Base-by-base conservation (phyloP, 352 stramenopile species). In the Globisporangium megalacanthum region DNA sequence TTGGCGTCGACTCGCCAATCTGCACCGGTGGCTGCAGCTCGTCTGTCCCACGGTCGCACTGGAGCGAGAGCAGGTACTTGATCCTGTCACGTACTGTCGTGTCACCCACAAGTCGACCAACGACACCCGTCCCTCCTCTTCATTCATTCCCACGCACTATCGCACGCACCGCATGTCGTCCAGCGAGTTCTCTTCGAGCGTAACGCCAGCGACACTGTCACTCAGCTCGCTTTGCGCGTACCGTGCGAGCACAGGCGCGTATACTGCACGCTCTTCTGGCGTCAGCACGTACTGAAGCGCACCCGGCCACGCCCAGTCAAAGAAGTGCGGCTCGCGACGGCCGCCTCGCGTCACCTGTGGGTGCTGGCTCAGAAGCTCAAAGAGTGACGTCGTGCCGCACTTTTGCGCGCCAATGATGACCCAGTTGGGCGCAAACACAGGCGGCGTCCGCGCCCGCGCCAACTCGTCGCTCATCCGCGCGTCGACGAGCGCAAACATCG, bases 1-100 rank as follows among this genome's bases (percentile, higher is more conserved):
- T 92, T 8, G 86, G 86, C 9, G 86, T 95, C 8, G 80, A 89
- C 61, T 95, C 86, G 25, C 82, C 92, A 17, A 95, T 97, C 31
- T 96, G 68, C 56, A 94, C 78, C 9, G 74, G 83, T 14, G 89
- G 72, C 53, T 83, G 45, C 9, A 83, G 52, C 51, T 64, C 25
- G 25, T 29, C 60, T 0, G 22, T 13, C 22, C 57, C 63, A 17
- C 65, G 45, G 15, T 69, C 62, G 42, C 61, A 77, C 62, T 86
- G 69, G 37, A 86, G 37, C 46, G 73, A 77, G 19, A 67, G 53
- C 55, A 86, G 51, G 66, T 83, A 83, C 65, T 86, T 86, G 55
- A 70, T 73, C 17, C 75, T 86, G 15, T 13, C 6, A 5, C 35
- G 35, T 39, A 8, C 7, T 39, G 35, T 39, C 35, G 35, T 8